Evolutionary conservation across 129 eudicot species (phyloP).

Genomic region (carrot (Daucus carota)): DH1_v3.0 NC_030382.2:32968001-32968500

Average conservation of each 20-base stretch:
- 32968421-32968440: too few relatives aligned
- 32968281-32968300: background rate
- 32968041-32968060: conserved; percentile 9
- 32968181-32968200: background rate
- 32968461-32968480: too few relatives aligned
- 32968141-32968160: conserved; percentile 7
- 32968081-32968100: conserved; percentile 5
- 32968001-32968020: too few relatives aligned
- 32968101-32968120: background rate
- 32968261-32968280: background rate
- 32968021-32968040: background rate
- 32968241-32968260: background rate
- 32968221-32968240: background rate
- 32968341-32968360: background rate
- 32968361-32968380: background rate
- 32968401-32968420: too few relatives aligned
- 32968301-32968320: background rate
- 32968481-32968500: too few relatives aligned
- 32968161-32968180: background rate
- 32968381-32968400: background rate
- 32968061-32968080: background rate
- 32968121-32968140: background rate
- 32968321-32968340: too few relatives aligned
- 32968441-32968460: too few relatives aligned
- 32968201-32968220: background rate